Percentiles rank a stretch among this genome's conserved stretches.
phyloP scores from a whole-genome alignment of 192 early-diverging fungal species.

The Podila minutissima region DNA sequence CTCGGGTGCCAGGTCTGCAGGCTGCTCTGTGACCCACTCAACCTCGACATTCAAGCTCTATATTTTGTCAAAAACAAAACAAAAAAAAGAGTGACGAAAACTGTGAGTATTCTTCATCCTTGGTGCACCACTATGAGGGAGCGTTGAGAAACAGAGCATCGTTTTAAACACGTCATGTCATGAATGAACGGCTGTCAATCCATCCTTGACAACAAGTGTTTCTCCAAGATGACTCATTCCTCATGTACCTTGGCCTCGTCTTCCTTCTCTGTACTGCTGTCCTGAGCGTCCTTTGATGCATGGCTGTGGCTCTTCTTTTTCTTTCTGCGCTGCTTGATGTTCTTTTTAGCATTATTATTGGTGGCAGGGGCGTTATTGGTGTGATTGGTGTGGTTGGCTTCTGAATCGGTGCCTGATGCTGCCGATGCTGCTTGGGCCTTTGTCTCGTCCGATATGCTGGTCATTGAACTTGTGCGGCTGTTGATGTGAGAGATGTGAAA shows the following conservation, averaged over 20 bases:
- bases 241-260: constrained; percentile 3
- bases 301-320: constrained; percentile 30
- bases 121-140: not conserved
- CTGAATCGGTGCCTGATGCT: constrained; percentile 19
- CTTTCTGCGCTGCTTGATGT: constrained; percentile 33
- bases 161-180: too few species aligned
- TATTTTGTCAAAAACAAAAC: not conserved
- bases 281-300: not conserved
- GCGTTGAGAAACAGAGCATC: not conserved
- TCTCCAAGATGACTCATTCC: not conserved
- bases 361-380: not conserved
- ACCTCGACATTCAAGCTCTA: constrained; percentile 40
- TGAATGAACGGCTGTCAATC: too few species aligned
- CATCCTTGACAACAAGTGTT: too few species aligned
- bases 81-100: not conserved
- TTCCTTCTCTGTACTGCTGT: constrained; percentile 5
- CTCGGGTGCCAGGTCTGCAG: constrained; percentile 36
- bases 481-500: too few species aligned
- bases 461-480: constrained; percentile 10
- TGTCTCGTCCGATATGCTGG: constrained; percentile 22
- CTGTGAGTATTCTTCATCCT: not conserved
- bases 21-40: constrained; percentile 40
- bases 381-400: constrained; percentile 4
- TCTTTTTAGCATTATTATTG: constrained; percentile 17
- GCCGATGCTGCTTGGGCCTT: not conserved